A percentile compares a stretch with the other conserved stretches of the same genome.
phyloP scores from a whole-genome alignment of 768 basidiomycete species.

The Astraeus odoratus region DNA sequence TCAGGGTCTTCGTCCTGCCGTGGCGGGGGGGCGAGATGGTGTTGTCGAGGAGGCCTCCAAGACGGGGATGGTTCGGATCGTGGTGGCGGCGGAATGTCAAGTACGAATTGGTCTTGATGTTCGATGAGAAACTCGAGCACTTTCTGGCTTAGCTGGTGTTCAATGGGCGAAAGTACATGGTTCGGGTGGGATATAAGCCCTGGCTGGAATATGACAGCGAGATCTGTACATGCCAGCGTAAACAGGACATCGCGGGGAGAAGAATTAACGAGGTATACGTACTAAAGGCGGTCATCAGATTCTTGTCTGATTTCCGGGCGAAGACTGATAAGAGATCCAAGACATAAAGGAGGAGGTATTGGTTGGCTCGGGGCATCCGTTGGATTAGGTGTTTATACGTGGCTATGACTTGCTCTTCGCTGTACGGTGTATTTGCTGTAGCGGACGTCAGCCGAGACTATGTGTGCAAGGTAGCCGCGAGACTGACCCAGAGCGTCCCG shows the following conservation, averaged over 20 bases:
- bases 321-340: slow-evolving; percentile 95
- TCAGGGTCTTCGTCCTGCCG: slow-evolving; percentile 40
- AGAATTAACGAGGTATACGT: slow-evolving; percentile 25
- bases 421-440: slow-evolving; percentile 60
- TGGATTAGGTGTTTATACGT: slow-evolving; percentile 83
- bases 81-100: slow-evolving; percentile 75
- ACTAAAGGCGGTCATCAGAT: slow-evolving; percentile 96
- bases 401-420: slow-evolving; percentile 64
- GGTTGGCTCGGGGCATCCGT: slow-evolving; percentile 80
- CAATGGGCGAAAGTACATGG: slow-evolving; percentile 80
- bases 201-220: slow-evolving; percentile 96
- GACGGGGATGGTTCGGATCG: slow-evolving; percentile 24
- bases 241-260: slow-evolving; percentile 2
- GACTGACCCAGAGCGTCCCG: slow-evolving; percentile 67
- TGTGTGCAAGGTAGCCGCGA: not conserved
- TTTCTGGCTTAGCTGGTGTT: slow-evolving; percentile 81
- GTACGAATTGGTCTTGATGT: slow-evolving; percentile 94
- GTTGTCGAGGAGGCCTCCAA: slow-evolving; percentile 20
- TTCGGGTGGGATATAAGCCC: slow-evolving; percentile 85
- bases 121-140: slow-evolving; percentile 94
- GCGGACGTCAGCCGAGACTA: slow-evolving; percentile 9
- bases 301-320: slow-evolving; percentile 83
- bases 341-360: slow-evolving; percentile 95
- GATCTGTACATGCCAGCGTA: slow-evolving; percentile 46
- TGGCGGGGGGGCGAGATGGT: slow-evolving; percentile 4